phyloP scores from a whole-genome alignment of 352 stramenopile genomes.

The Halophytophthora batemanensis region DNA sequence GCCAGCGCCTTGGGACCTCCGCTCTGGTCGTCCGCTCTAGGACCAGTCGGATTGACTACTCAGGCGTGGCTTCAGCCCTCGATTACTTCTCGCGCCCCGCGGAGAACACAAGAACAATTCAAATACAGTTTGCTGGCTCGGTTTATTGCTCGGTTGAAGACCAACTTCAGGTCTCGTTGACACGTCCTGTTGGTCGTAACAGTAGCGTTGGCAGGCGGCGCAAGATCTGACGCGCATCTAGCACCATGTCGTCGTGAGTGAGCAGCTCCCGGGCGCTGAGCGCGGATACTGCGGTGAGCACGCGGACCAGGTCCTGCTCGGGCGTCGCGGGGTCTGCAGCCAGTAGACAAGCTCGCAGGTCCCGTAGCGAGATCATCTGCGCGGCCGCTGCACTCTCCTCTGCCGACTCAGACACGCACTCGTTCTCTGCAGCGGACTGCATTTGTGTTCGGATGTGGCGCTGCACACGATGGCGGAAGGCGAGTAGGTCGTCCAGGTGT shows the following conservation, averaged over 20 bases:
- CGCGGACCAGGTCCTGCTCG: conserved; percentile 44
- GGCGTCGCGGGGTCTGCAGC: conserved; percentile 47
- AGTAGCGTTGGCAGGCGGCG: conserved; percentile 41
- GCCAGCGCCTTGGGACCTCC: conserved; percentile 37
- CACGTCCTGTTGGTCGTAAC: conserved; percentile 39
- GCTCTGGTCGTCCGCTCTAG: conserved; percentile 38
- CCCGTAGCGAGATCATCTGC: conserved; percentile 47
- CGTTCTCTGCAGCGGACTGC: background rate
- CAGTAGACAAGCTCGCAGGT: conserved; percentile 41
- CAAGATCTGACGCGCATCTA: conserved; percentile 42
- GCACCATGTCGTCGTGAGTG: conserved; percentile 55
- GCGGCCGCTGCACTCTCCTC: background rate
- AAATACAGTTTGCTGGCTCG: conserved; percentile 4
- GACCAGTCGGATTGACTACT: background rate
- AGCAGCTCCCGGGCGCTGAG: conserved; percentile 50
- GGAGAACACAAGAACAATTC: too few species aligned
- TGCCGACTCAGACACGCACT: background rate
- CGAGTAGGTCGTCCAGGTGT: conserved; percentile 61
- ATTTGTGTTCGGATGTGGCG: conserved; percentile 26
- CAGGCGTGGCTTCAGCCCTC: background rate
- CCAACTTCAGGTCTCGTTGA: conserved; percentile 1
- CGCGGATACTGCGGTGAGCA: conserved; percentile 30
- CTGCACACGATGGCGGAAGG: conserved; percentile 43
- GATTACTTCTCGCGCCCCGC: background rate
- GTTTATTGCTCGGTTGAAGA: conserved; percentile 1